Conservation (phyloP, 441 rosid species). For the Gossypium trilobum region DNA sequence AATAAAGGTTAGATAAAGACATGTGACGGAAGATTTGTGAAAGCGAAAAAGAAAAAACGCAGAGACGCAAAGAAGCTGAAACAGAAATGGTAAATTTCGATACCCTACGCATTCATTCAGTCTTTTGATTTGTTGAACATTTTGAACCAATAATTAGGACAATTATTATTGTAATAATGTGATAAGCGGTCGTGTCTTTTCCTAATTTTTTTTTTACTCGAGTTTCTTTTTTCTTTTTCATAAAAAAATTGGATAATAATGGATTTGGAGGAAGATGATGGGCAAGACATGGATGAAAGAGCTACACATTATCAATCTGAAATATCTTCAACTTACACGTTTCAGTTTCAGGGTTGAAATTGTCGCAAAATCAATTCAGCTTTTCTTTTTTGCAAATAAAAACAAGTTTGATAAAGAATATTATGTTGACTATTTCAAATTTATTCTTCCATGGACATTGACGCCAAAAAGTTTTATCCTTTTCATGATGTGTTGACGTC, state of each 20-base stretch:
- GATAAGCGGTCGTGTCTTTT: neutral
- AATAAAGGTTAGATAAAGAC: constrained; percentile 2
- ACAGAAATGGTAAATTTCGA: constrained; percentile 8
- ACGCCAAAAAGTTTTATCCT: neutral
- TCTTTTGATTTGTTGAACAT: neutral
- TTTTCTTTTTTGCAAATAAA: constrained; percentile 2
- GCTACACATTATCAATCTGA: neutral
- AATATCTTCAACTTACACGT: constrained; percentile 6
- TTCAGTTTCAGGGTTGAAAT: neutral
- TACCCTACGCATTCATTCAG: neutral
- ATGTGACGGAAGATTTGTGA: neutral
- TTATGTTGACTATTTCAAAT: neutral
- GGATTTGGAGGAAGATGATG: neutral
- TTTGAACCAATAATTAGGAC: neutral
- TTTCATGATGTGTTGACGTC: neutral
- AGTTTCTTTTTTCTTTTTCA: neutral
- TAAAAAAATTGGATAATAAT: neutral
- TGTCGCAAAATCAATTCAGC: neutral
- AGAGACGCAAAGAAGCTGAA: neutral
- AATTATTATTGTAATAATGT: neutral
- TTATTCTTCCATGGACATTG: constrained; percentile 3
- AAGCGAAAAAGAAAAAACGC: neutral
- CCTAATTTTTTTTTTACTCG: neutral
- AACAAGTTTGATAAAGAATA: neutral
- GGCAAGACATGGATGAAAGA: neutral